phyloP scores from a whole-genome alignment of 345 rosid species.

The Pelargonium nanum region DNA sequence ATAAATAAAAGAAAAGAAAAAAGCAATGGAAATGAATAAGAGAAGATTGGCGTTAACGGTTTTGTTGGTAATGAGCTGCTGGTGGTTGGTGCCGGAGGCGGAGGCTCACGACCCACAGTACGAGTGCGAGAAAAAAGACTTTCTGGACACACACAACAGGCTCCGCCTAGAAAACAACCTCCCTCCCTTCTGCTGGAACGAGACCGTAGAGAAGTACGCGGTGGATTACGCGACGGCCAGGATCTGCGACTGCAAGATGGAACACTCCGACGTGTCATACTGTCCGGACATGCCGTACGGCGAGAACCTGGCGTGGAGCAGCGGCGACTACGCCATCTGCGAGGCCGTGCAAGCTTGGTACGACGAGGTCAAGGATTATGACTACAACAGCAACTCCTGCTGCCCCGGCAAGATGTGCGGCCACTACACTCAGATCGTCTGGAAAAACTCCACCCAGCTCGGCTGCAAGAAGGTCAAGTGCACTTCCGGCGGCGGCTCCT shows the following conservation, averaged over 20 bases:
- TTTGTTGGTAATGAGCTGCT: no score
- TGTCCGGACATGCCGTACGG: slow-evolving; percentile 29
- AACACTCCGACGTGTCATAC: slow-evolving; percentile 32
- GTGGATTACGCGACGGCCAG: slow-evolving; percentile 26
- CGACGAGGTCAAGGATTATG: slow-evolving; percentile 35
- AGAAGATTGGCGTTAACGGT: no score
- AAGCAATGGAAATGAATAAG: no score
- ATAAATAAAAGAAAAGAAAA: no score
- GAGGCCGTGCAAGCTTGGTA: slow-evolving; percentile 48
- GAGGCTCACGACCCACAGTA: no score
- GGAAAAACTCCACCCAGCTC: slow-evolving; percentile 38
- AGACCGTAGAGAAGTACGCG: slow-evolving; percentile 31
- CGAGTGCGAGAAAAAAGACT: no score
- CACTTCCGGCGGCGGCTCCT: slow-evolving; percentile 35
- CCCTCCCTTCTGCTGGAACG: slow-evolving; percentile 36
- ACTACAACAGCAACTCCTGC: slow-evolving; percentile 39
- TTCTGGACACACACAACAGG: no score
- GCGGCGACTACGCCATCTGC: slow-evolving; percentile 21
- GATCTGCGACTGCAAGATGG: slow-evolving; percentile 28
- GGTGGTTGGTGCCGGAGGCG: no score
- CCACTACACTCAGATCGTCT: slow-evolving; percentile 69
- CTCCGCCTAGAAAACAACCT: no score
- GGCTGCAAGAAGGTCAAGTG: slow-evolving; percentile 65
- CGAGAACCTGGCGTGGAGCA: slow-evolving; percentile 47
- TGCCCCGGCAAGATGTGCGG: slow-evolving; percentile 34